Conservation (phyloP, 73 alveolate genomes). For the Paramecium tetraurelia region DNA sequence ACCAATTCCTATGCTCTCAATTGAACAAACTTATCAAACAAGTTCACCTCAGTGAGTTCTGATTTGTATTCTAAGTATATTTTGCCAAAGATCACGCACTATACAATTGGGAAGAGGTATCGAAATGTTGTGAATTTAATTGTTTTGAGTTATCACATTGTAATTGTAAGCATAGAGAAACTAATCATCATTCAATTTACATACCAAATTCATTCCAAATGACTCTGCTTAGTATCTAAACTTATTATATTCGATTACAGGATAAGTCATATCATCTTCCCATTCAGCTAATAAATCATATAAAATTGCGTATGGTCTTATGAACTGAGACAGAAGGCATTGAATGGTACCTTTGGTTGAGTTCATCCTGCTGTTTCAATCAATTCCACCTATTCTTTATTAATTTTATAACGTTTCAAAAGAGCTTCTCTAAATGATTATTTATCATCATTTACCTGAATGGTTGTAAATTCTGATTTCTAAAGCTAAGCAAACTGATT, state of each 20-base stretch:
- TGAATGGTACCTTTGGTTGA: slow-evolving; percentile 79
- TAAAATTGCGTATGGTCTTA: slow-evolving; percentile 57
- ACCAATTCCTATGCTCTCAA: slow-evolving; percentile 87
- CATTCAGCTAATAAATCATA: slow-evolving; percentile 69
- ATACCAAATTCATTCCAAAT: slow-evolving; percentile 54
- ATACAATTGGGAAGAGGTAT: slow-evolving; percentile 53
- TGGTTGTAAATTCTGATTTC: slow-evolving; percentile 62
- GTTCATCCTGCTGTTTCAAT: slow-evolving; percentile 76
- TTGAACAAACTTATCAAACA: slow-evolving; percentile 83
- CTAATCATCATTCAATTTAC: background rate
- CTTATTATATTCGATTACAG: slow-evolving; percentile 67
- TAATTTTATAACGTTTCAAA: slow-evolving; percentile 75
- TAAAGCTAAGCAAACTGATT: slow-evolving; percentile 58
- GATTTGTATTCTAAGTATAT: slow-evolving; percentile 54
- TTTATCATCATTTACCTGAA: background rate
- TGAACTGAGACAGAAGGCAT: slow-evolving; percentile 75
- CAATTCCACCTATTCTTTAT: slow-evolving; percentile 85
- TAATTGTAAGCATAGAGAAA: slow-evolving; percentile 63
- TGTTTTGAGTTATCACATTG: slow-evolving; percentile 49
- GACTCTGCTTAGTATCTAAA: slow-evolving; percentile 48
- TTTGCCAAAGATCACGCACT: slow-evolving; percentile 35
- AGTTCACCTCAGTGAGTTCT: slow-evolving; percentile 76
- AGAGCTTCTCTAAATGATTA: slow-evolving; percentile 76
- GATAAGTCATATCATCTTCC: slow-evolving; percentile 88
- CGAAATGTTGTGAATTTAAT: slow-evolving; percentile 55